A percentile compares a stretch with the other conserved stretches of the same genome.
These are phyloP conservation scores for Escallonia herrerae DNA, from an alignment of 129 eudicot genomes.

Conservation along the genomic window DNA sequence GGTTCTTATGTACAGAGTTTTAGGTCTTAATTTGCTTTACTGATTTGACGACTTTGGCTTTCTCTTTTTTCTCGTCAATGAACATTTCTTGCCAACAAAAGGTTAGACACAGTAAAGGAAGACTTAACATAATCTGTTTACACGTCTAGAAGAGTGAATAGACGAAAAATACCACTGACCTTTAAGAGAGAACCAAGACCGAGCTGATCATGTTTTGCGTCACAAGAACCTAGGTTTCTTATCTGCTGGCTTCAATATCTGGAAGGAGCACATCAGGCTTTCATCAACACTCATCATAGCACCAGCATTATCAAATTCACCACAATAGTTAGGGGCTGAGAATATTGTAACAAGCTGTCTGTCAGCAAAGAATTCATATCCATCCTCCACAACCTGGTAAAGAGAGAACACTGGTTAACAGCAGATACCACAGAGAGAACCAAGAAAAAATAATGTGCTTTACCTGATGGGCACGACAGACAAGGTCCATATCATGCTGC, in stretches of 20 bases:
- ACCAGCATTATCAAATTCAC: conserved; percentile 86
- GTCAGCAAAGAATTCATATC: conserved; percentile 77
- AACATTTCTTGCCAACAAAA: too few species aligned
- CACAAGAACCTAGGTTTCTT: conserved; percentile 50
- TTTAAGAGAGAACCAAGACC: conserved; percentile 19
- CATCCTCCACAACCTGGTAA: conserved; percentile 78
- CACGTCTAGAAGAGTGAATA: not conserved
- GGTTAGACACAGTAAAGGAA: too few species aligned
- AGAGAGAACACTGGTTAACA: not conserved
- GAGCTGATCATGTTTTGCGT: conserved; percentile 17
- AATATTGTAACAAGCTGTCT: conserved; percentile 74
- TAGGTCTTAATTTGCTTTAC: too few species aligned
- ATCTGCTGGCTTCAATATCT: conserved; percentile 69
- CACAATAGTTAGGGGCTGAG: conserved; percentile 80
- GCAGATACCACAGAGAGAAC: not conserved
- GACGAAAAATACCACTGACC: conserved; percentile 24
- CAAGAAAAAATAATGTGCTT: not conserved
- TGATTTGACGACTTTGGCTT: too few species aligned
- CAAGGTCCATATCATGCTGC: conserved; percentile 82
- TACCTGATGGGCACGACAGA: conserved; percentile 89
- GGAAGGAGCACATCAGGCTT: conserved; percentile 78
- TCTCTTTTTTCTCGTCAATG: too few species aligned
- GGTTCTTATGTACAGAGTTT: too few species aligned
- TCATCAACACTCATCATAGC: conserved; percentile 90
- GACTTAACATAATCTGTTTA: too few species aligned